A percentile compares a stretch with the other conserved stretches of the same genome.
phyloP scores from a whole-genome alignment of 176 grass and related monocot species.

The Aegilops tauschii region DNA sequence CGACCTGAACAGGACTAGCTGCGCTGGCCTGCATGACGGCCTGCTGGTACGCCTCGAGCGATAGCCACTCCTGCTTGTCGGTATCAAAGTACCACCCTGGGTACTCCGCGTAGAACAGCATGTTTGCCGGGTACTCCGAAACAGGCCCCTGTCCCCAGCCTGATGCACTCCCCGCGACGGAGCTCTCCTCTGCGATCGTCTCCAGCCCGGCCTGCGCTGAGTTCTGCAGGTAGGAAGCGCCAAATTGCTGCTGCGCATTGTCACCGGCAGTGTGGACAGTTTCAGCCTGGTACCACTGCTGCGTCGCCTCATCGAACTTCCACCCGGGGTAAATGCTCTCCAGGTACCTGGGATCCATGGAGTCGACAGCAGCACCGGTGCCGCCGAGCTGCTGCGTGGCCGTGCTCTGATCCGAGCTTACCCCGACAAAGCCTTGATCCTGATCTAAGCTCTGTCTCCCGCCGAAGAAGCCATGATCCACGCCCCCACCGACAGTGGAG shows the following conservation, averaged over 20 bases:
- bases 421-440: slow-evolving; percentile 24
- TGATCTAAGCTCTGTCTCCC: slow-evolving; percentile 14
- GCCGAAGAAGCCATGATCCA: slow-evolving; percentile 25
- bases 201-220: slow-evolving; percentile 50
- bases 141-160: slow-evolving; percentile 31
- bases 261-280: slow-evolving; percentile 15
- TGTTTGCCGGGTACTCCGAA: slow-evolving; percentile 74
- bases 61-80: slow-evolving; percentile 71
- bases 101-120: slow-evolving; percentile 85
- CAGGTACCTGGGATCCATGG: slow-evolving; percentile 50
- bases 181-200: slow-evolving; percentile 66
- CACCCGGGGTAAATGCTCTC: slow-evolving; percentile 86
- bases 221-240: slow-evolving; percentile 50
- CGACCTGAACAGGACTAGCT: slow-evolving; percentile 33
- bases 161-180: background rate
- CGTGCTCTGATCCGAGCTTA: slow-evolving; percentile 3
- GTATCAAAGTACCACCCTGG: slow-evolving; percentile 95
- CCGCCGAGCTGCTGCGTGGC: background rate
- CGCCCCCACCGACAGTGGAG: slow-evolving; percentile 12
- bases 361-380: background rate
- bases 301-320: slow-evolving; percentile 64
- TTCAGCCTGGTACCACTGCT: slow-evolving; percentile 85
- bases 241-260: slow-evolving; percentile 28
- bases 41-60: slow-evolving; percentile 72
- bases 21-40: slow-evolving; percentile 13